Evolutionary conservation across 371 early-diverging fungal species (phyloP), one percentile per base, ranked within the genome.

Genomic region (Dinochytrium kinnereticum): DNA sequence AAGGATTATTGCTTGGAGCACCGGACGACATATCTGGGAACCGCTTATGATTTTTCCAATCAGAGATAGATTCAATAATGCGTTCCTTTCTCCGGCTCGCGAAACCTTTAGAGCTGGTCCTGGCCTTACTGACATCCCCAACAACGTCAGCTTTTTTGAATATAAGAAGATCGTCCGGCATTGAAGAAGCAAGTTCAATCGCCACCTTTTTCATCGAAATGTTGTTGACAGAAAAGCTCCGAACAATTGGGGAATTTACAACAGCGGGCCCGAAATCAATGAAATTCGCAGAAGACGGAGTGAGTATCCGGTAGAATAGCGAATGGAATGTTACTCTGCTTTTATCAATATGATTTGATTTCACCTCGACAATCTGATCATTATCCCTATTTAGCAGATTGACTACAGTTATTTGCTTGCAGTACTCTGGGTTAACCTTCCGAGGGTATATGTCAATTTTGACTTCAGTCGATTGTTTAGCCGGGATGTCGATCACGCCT

Each of bases 381-480:
- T 98, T 95, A 66, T 92, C 91, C 2, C 91, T 88, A 78, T 97
- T 97, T 50, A 92, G 84, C 59, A 91, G 83, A 78, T 98, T 98
- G 71, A 93, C 92, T 21, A 98, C 88, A 0, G 95, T 95, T 26
- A 98, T 90, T 79, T 98, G 96, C 79, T 98, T 98, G 72, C 96
- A 90, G 80, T 98, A 98, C 59, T 96, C 95, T 0, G 97, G 94
- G 74, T 98, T 98, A 37, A 96, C 92, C 80, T 97, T 97, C n/a
- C 98, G 92, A 1, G 99, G 99, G 78, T 95, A 97, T 53, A 98
- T 91, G 78, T 97, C 97, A 26, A 98, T 82, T 73, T 94, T 95
- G 36, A 96, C 88, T 51, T 93, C 91, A 17, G 91, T 87, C n/a
- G 91, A 86, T 40, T 91, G 91, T 65, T 89, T 88, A 24, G 98